Percentiles rank a stretch among this genome's conserved stretches.
Conservation (phyloP, 2,329 filamentous ascomycete species). For the Colletotrichum simmondsii region DNA sequence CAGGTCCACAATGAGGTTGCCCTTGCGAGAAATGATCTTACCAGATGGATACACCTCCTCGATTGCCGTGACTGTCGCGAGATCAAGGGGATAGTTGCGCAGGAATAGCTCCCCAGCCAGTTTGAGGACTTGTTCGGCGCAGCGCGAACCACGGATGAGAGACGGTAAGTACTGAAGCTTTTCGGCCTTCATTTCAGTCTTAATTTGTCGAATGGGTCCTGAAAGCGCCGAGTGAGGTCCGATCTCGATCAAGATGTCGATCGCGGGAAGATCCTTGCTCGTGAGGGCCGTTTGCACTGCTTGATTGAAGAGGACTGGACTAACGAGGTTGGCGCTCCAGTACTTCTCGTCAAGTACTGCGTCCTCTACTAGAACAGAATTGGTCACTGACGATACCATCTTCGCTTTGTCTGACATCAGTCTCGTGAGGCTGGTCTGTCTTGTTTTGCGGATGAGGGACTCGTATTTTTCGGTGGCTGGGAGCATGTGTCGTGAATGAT, state of each 20-base stretch:
- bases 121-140: conserved; percentile 29
- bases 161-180: conserved; percentile 39
- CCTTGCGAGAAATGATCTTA: neutral
- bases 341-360: conserved; percentile 33
- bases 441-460: neutral
- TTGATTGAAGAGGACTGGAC: conserved; percentile 38
- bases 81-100: conserved; percentile 34
- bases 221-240: conserved; percentile 52
- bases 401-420: neutral
- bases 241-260: conserved; percentile 42
- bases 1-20: conserved; percentile 36
- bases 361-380: conserved; percentile 20
- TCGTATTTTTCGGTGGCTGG: conserved; percentile 23
- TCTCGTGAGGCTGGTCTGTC: conserved; percentile 29
- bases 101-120: conserved; percentile 9
- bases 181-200: conserved; percentile 1
- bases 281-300: conserved; percentile 26
- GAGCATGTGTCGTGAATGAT: conserved; percentile 53
- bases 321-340: conserved; percentile 40
- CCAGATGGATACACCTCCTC: neutral
- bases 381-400: conserved; percentile 1
- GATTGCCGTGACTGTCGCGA: neutral
- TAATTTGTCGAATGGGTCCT: conserved; percentile 48
- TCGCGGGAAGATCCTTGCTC: neutral
- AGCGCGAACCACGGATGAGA: conserved; percentile 35